Base-by-base conservation (phyloP, 2,329 filamentous ascomycete species). In the Penicillium decumbens region DNA sequence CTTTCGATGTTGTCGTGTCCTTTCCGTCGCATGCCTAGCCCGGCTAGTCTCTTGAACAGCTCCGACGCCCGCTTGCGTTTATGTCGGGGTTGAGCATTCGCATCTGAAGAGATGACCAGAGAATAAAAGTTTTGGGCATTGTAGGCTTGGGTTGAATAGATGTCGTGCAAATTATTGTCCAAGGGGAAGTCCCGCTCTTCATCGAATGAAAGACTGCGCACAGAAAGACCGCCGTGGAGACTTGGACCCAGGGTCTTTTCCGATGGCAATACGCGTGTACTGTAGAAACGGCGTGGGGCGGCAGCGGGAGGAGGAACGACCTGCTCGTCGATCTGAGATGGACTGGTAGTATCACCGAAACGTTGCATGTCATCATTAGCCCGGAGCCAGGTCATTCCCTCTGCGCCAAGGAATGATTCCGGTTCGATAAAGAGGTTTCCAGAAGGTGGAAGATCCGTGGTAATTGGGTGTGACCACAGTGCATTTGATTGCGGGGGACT, bases 201-300 rank as follows among this genome's bases (percentile, higher is more conserved):
- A 5, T 40, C 51, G 4, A 43, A 39, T 5, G 41, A 28, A 4
- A 51, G 24, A 42, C 51, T 46, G 3, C 24, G 32, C 20, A 49
- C 28, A 2, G 58, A 54, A 0, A 49, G 54, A 39, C 51, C 46
- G 18, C 39, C 39, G 27, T 41, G 38, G 9, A 28, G 27, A 28
- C 27, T 28, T 4, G 41, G 38, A 12, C 24, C 20, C 3, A 40
- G 3, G 12, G 13, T 24, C 38, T 40, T 40, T 27, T 25, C 23
- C 7, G 38, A 40, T 24, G 38, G 5, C n/a, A 40, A 41, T 23
- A 33, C 24, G 13, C 52, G 49, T n/a, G 44, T 45, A 18, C 56
- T 60, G 50, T 61, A 61, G 49, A 61, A 61, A 6, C 59, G 59
- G 23, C 47, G 41, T 6, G 45, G 56, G 2, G 49, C 50, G 0